phyloP scores from a whole-genome alignment of 495 filamentous ascomycete species.

The Aspergillus conjunctus region DNA sequence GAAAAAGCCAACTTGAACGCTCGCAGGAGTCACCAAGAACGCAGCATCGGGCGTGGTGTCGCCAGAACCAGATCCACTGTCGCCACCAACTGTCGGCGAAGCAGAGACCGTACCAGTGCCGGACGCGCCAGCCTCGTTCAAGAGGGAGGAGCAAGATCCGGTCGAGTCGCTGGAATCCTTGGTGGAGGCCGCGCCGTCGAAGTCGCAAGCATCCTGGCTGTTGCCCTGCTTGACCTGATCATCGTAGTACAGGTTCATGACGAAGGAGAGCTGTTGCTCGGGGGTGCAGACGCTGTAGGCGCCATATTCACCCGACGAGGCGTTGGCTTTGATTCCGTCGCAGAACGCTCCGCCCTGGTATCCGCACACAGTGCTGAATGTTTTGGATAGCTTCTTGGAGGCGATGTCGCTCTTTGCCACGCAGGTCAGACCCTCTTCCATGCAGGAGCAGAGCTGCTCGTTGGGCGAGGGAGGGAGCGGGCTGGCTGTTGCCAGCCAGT shows the following conservation, averaged over 20 bases:
- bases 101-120: slow-evolving; percentile 66
- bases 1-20: slow-evolving; percentile 60
- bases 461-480: slow-evolving; percentile 82
- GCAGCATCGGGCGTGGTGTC: slow-evolving; percentile 15
- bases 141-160: slow-evolving; percentile 54
- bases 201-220: slow-evolving; percentile 68
- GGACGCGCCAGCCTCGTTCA: slow-evolving; percentile 59
- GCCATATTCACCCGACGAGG: slow-evolving; percentile 73
- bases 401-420: slow-evolving; percentile 53
- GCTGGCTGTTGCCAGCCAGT: slow-evolving; percentile 67
- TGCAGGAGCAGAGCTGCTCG: slow-evolving; percentile 76
- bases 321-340: slow-evolving; percentile 70
- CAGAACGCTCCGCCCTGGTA: slow-evolving; percentile 53
- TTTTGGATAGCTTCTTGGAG: slow-evolving; percentile 56
- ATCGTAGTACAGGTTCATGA: slow-evolving; percentile 78
- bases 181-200: slow-evolving; percentile 64
- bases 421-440: slow-evolving; percentile 70
- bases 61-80: slow-evolving; percentile 20
- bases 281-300: slow-evolving; percentile 82
- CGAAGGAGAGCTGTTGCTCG: slow-evolving; percentile 76
- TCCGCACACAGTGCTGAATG: slow-evolving; percentile 79
- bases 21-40: slow-evolving; percentile 22
- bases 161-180: slow-evolving; percentile 48
- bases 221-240: slow-evolving; percentile 51
- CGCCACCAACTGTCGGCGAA: slow-evolving; percentile 46